A percentile compares a stretch with the other conserved stretches of the same genome.
Evolutionary conservation across 2,329 filamentous ascomycete species (phyloP).

Genomic region (Huntiella omanensis): DNA sequence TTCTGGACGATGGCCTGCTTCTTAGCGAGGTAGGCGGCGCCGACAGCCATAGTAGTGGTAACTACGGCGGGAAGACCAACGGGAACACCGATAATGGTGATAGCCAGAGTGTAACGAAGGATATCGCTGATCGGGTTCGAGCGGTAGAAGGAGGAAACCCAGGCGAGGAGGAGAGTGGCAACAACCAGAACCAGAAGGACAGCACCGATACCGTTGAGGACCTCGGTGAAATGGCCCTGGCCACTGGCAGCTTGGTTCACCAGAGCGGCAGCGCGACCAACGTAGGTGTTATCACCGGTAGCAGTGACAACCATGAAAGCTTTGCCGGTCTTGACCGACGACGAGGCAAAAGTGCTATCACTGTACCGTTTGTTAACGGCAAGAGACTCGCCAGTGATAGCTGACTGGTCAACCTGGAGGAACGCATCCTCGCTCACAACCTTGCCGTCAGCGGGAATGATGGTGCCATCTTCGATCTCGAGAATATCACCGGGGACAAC

Average conservation of each 20-base stretch:
- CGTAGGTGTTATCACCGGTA: slow-evolving; percentile 78
- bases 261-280: slow-evolving; percentile 72
- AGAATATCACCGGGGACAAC: slow-evolving; percentile 83
- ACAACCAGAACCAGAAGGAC: slow-evolving; percentile 64
- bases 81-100: slow-evolving; percentile 81
- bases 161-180: slow-evolving; percentile 62
- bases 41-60: slow-evolving; percentile 88
- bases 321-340: slow-evolving; percentile 77
- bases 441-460: slow-evolving; percentile 74
- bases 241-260: slow-evolving; percentile 55
- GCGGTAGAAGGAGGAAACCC: slow-evolving; percentile 79
- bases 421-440: slow-evolving; percentile 70
- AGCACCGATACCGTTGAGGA: slow-evolving; percentile 72
- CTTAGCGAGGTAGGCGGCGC: slow-evolving; percentile 36
- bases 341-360: slow-evolving; percentile 70
- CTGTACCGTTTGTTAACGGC: slow-evolving; percentile 74
- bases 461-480: slow-evolving; percentile 72
- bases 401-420: slow-evolving; percentile 22
- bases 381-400: slow-evolving; percentile 80
- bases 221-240: slow-evolving; percentile 27
- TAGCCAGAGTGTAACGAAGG: slow-evolving; percentile 67
- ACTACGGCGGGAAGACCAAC: slow-evolving; percentile 87
- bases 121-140: slow-evolving; percentile 65
- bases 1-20: too few species aligned
- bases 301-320: slow-evolving; percentile 65